Base-by-base conservation (phyloP, 177 flowering plant genomes). In the Tripterygium wilfordii region DNA sequence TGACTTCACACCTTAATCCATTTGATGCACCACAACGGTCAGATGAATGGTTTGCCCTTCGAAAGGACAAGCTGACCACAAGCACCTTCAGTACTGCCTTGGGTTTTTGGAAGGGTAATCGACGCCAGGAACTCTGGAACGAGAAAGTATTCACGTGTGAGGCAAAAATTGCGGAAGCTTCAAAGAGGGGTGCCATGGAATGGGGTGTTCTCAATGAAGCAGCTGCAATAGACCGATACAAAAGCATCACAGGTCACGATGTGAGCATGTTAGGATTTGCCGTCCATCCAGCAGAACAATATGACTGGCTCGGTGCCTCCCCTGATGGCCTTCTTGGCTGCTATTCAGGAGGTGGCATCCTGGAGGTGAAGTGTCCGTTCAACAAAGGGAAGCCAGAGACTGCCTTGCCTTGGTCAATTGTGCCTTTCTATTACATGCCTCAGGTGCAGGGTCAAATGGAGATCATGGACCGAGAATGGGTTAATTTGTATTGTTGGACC, bases 391-490 rank as follows among this genome's bases (percentile, higher is more conserved):
- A 78, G 66, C 97, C 99, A 2, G 92, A 87, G 63, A 55, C 26
- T 22, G 97, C 67, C 29, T 48, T 75, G 48, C 99, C 99, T 0
- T 94, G 99, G 99, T 60, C 77, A 24, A 66, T 61, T 0, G 50
- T 87, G 57, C 99, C 97, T 2, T 90, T 75, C 68, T 87, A 94
- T 58, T 89, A 85, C 79, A 83, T 94, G 89, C 99, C 99, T 51
- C 97, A 90, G 56, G 82, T 89, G 51, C 97, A 94, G 67, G 99
- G 99, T 36, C 96, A 80, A 62, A 87, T 89, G 97, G 99, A 89
- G 70, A 69, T 89, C 23, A 76, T 94, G 85, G 77, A 76, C 58
- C 58, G 92, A 57, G 97, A 90, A 5, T 89, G 96, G 99, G 90
- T 73, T 26, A 97, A 94, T 62, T 49, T 90, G 54, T 89, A 87